Conservation (phyloP, 2,329 filamentous ascomycete genomes). For the Aspergillus awamori region DNA sequence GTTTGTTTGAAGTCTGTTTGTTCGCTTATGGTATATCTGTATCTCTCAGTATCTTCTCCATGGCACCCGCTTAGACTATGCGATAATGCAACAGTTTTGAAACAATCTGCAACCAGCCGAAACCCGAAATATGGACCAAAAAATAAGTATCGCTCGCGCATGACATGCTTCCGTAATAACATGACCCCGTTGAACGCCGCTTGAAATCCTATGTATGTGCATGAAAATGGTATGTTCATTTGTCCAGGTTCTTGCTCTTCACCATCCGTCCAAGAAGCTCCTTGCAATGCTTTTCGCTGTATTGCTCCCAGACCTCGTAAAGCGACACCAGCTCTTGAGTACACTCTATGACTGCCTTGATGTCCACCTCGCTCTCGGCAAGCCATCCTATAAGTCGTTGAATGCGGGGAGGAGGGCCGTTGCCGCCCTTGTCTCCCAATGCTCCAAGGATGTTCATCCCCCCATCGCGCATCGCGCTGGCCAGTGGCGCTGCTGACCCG, state of each 20-base stretch:
- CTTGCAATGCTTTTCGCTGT: constrained; percentile 66
- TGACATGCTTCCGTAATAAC: neutral
- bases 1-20: neutral
- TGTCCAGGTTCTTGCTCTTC: constrained; percentile 61
- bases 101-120: neutral
- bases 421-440: constrained; percentile 35
- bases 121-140: neutral
- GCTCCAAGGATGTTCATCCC: constrained; percentile 39
- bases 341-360: constrained; percentile 82
- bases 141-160: neutral
- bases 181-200: neutral
- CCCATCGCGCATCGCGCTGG: constrained; percentile 41
- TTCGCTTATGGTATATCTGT: neutral
- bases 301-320: constrained; percentile 74
- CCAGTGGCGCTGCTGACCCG: constrained; percentile 37
- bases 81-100: neutral
- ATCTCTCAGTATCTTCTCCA: neutral
- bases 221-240: constrained; percentile 39
- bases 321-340: constrained; percentile 90
- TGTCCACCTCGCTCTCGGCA: constrained; percentile 81
- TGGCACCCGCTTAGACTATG: neutral
- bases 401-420: constrained; percentile 46
- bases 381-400: constrained; percentile 77
- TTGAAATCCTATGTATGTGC: neutral
- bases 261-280: constrained; percentile 65